phyloP scores from a whole-genome alignment of 169 alveolate genomes.

The Eimeria sp. region DNA sequence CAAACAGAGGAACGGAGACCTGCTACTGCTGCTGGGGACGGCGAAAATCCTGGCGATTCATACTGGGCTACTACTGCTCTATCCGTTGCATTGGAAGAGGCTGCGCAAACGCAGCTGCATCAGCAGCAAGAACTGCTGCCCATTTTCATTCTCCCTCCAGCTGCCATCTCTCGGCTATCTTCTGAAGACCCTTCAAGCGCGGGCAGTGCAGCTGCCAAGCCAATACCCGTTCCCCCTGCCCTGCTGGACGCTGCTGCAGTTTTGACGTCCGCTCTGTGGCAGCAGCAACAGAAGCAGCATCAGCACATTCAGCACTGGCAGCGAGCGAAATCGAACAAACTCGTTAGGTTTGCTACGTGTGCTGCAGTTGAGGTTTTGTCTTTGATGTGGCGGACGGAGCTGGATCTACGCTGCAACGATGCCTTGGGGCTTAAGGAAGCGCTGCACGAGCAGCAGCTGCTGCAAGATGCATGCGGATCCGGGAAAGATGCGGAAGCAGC shows the following conservation, averaged over 20 bases:
- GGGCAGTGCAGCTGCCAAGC: not conserved
- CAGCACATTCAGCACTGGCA: not conserved
- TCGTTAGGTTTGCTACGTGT: not conserved
- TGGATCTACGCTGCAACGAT: slow-evolving; percentile 63
- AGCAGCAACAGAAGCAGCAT: slow-evolving; percentile 67
- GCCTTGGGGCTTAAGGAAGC: slow-evolving; percentile 39
- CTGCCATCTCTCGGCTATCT: not conserved
- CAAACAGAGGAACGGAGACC: not conserved
- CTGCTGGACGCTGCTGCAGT: slow-evolving; percentile 69
- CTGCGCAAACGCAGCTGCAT: slow-evolving; percentile 30
- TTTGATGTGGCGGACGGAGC: slow-evolving; percentile 69
- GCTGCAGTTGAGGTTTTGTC: slow-evolving; percentile 49
- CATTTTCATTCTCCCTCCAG: not conserved
- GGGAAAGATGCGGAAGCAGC: not conserved
- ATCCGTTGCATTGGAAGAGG: not conserved
- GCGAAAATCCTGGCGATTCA: not conserved
- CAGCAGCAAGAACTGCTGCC: slow-evolving; percentile 65
- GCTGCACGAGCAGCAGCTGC: slow-evolving; percentile 42
- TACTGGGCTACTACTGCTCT: not conserved
- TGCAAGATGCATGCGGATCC: slow-evolving; percentile 3
- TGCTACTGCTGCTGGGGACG: not conserved
- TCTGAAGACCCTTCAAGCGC: not conserved
- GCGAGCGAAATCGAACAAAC: not conserved
- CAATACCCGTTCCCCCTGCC: slow-evolving; percentile 40
- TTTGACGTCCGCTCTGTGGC: slow-evolving; percentile 32